phyloP scores from a whole-genome alignment of 1,284 basidiomycete species.

The Sanghuangporus sanghuang region DNA sequence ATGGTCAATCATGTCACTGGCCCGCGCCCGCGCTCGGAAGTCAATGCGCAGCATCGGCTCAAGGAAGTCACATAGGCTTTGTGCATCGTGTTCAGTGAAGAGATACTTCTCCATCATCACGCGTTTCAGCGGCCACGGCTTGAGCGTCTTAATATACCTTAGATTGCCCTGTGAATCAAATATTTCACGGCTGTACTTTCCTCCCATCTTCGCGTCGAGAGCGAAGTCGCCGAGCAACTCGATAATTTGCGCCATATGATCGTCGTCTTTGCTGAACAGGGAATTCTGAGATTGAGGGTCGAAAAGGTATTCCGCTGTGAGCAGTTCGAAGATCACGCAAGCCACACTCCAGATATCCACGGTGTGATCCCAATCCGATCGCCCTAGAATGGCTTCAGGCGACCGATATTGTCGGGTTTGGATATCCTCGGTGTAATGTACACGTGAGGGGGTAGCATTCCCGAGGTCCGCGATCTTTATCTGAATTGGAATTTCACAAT shows the following conservation, averaged over 20 bases:
- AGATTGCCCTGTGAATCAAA: constrained; percentile 66
- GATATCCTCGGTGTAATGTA: constrained; percentile 90
- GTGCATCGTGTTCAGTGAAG: constrained; percentile 55
- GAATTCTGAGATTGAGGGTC: constrained; percentile 83
- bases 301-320: constrained; percentile 85
- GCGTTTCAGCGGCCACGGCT: constrained; percentile 78
- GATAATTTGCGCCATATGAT: constrained; percentile 91
- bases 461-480: constrained; percentile 91
- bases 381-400: constrained; percentile 87
- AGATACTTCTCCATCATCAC: constrained; percentile 86
- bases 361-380: constrained; percentile 79
- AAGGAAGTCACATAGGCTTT: constrained; percentile 64
- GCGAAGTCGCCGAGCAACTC: constrained; percentile 79
- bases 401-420: constrained; percentile 91
- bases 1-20: constrained; percentile 70
- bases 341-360: constrained; percentile 89
- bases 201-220: constrained; percentile 71
- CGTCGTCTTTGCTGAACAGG: constrained; percentile 87
- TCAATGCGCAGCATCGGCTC: constrained; percentile 77
- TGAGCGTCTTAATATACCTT: constrained; percentile 74
- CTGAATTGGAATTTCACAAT: constrained; percentile 48
- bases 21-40: constrained; percentile 61
- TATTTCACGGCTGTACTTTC: constrained; percentile 78
- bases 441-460: constrained; percentile 78
- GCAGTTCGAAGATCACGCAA: constrained; percentile 81